Evolutionary conservation across 257 asterid species (phyloP), one percentile per base, ranked within the genome.

Genomic region (Ilex asprella): DNA sequence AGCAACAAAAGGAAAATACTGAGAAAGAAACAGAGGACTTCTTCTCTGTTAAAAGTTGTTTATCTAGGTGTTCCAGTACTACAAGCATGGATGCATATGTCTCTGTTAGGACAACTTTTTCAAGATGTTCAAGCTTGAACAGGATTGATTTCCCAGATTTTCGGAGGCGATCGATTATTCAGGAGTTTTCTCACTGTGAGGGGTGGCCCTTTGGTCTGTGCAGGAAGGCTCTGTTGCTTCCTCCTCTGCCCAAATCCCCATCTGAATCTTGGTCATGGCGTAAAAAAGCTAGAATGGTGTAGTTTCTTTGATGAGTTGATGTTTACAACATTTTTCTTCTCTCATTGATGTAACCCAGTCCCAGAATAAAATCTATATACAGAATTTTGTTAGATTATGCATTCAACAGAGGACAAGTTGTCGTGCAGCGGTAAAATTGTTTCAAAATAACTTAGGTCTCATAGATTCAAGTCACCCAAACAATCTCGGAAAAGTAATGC

Each of bases 121-220:
- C 95, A 4, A 74, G 87, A 10, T 70, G 85, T 46, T 82, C 88
- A n/a, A 89, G 95, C 72, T 67, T 78, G 72, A 83, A 77, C 72
- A 72, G 70, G 70, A 63, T 78, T 30, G 88, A 85, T 44, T 70
- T 73, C 55, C 79, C 55, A 30, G 85, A 80, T 41, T 54, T 67
- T 41, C 64, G 75, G 56, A 53, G 16, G 1, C 13, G 72, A 9
- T 76, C 84, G 8, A 60, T 76, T 14, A 62, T 86, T 44, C 59
- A 72, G 56, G 89, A 83, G 73, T 60, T 85, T 12, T 39, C 74
- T 16, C 81, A 77, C 31, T 82, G 82, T 65, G 71, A 87, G 63
- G 96, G 97, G 56, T 87, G 96, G 97, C 95, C 97, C 0, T 85
- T 90, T 67, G 97, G 96, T 12, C 87, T 89, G 49, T 76, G 82